Base-by-base conservation (phyloP, 345 rosid genomes). In the Eucalyptus marginata region DNA sequence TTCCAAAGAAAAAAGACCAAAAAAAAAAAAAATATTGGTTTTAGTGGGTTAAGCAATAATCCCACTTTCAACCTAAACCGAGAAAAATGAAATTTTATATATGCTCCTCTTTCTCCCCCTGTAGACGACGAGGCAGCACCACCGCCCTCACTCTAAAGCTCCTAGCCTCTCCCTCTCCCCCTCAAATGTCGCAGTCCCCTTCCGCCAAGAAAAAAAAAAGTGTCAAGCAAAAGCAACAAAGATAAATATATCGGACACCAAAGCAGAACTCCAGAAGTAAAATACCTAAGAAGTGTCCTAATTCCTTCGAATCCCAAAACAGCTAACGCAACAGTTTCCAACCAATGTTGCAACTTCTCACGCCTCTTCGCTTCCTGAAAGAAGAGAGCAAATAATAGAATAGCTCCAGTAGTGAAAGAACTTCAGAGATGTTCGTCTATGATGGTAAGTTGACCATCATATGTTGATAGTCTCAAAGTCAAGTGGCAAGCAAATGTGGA, bases 301-400 rank as follows among this genome's bases (percentile, higher is more conserved):
- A 98, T 97, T 93, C 97, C 99, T 90, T 98, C 95, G 90, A 98
- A 97, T 88, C 99, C 99, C 87, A 98, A 95, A 90, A 96, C 90
- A 46, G 94, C 64, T 92, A 98, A 50, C 40, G 99, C 98, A 87
- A 89, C 93, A 52, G 58, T 52, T 52, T 52, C 62, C 62, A 56
- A 56, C 13, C 62, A 56, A 56, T 22, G 25, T 56, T 56, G 29
- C 62, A 90, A 98, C 95, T 96, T 94, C 87, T 92, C 95, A 87
- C 97, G 97, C 89, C 93, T 93, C 89, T 95, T 95, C 71, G 99
- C 99, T 95, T 98, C 99, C 99, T 98, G 97, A 86, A 36, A n/a
- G 54, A 85, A 47, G 86, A 46, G 40, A 85, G 86, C 50, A 85
- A 46, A 4, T 62, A 62, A 13, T 27, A 18, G 15, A 85, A 46